These are phyloP conservation scores for Geotrichum fermentans DNA, from an alignment of 1,139 yeast species.

Conservation along the genomic window DNA sequence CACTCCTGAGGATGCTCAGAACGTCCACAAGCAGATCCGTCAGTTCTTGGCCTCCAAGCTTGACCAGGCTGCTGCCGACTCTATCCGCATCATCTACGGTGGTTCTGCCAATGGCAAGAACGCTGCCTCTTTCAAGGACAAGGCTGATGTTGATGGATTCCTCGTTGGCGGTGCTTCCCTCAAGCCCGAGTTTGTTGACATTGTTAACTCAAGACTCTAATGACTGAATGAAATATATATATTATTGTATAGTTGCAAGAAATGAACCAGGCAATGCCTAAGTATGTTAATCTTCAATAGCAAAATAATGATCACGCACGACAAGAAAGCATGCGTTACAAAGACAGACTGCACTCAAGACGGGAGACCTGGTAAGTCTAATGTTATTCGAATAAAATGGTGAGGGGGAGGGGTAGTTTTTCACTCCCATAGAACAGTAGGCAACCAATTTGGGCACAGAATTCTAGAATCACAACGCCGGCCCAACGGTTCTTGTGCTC, in stretches of 20 bases:
- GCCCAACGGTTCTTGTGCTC: no score
- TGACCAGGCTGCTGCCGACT: conserved; percentile 71
- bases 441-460: no score
- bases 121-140: conserved; percentile 84
- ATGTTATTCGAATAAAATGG: no score
- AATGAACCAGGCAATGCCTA: not conserved
- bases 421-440: no score
- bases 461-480: no score
- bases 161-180: conserved; percentile 99
- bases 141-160: conserved; percentile 95
- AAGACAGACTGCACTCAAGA: no score
- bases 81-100: conserved; percentile 91
- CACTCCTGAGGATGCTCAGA: conserved; percentile 93
- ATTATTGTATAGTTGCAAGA: not conserved
- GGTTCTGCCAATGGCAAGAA: conserved; percentile 97
- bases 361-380: no score
- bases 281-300: no score
- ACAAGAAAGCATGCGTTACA: no score
- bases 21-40: conserved; percentile 84
- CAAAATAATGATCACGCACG: no score
- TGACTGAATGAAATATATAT: not conserved
- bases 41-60: conserved; percentile 70
- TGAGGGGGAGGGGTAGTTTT: no score
- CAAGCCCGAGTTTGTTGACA: conserved; percentile 96
- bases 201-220: conserved; percentile 85